phyloP scores from a whole-genome alignment of 805 yeast species.

The Tetrapisispora iriomotensis region DNA sequence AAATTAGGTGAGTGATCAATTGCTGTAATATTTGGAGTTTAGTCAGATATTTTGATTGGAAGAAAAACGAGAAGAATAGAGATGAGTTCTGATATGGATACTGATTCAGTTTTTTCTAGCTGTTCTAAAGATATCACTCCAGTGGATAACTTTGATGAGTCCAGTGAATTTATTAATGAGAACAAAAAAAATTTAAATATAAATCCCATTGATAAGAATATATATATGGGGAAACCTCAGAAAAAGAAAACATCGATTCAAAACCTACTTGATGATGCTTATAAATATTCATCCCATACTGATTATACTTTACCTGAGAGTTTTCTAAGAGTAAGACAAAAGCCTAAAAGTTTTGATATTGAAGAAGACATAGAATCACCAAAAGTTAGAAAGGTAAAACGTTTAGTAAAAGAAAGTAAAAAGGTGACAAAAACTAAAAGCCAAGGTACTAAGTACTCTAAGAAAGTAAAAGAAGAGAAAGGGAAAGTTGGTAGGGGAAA shows the following conservation, averaged over 20 bases:
- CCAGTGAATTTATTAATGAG: background rate
- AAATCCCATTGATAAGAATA: background rate
- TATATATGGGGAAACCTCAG: background rate
- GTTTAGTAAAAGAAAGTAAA: background rate
- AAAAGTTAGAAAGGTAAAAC: background rate
- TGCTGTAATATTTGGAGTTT: no score
- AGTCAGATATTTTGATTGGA: no score
- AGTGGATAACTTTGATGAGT: background rate
- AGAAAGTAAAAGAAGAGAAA: background rate
- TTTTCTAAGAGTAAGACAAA: conserved; percentile 14
- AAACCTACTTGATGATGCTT: conserved; percentile 21
- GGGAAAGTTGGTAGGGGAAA: background rate
- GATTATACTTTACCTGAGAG: conserved; percentile 19
- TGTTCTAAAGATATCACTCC: background rate
- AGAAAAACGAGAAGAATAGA: background rate
- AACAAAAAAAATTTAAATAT: background rate
- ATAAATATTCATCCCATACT: conserved; percentile 17
- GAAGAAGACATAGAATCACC: background rate
- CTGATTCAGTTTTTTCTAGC: conserved; percentile 1
- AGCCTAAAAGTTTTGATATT: background rate
- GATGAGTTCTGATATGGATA: background rate
- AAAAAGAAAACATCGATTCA: conserved; percentile 6
- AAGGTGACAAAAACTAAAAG: background rate
- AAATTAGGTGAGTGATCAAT: no score
- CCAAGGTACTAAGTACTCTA: background rate